A percentile compares a stretch with the other conserved stretches of the same genome.
Evolutionary conservation across 108 stramenopile genomes (phyloP).

Genomic region (Epithemia pelagica): DNA sequence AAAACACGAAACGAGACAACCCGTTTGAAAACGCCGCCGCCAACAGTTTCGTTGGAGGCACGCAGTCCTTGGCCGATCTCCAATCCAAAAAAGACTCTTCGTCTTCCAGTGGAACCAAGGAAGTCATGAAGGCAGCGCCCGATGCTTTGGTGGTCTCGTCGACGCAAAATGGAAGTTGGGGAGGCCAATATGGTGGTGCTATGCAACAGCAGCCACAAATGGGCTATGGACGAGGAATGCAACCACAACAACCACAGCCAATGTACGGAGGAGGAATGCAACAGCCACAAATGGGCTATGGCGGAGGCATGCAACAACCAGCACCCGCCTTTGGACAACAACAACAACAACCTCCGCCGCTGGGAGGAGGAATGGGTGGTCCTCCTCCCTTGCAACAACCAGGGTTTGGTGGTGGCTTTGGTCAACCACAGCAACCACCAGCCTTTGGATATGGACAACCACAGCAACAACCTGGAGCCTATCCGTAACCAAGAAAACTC

Average conservation of each 20-base stretch:
- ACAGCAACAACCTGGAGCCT: slow-evolving; percentile 3
- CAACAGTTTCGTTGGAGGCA: slow-evolving; percentile 21
- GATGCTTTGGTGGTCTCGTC: slow-evolving; percentile 55
- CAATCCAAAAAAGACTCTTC: slow-evolving; percentile 16
- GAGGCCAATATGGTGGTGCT: slow-evolving; percentile 29
- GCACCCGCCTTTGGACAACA: slow-evolving; percentile 27
- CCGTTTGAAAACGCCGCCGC: slow-evolving; percentile 36
- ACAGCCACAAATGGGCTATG: slow-evolving; percentile 1
- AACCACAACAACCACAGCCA: slow-evolving; percentile 28
- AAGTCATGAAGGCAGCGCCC: slow-evolving; percentile 45
- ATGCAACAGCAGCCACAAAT: slow-evolving; percentile 24
- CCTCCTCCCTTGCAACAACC: not conserved
- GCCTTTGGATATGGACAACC: not conserved
- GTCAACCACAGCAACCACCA: slow-evolving; percentile 2
- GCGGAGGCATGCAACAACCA: not conserved
- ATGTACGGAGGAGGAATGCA: slow-evolving; percentile 46
- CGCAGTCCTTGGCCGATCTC: slow-evolving; percentile 66
- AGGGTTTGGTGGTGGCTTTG: not conserved
- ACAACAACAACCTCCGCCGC: slow-evolving; percentile 16
- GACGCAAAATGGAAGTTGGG: slow-evolving; percentile 63
- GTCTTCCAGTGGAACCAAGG: slow-evolving; percentile 36
- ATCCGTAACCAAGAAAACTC: no score
- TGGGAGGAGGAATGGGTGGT: slow-evolving; percentile 9
- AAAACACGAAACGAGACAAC: slow-evolving; percentile 25
- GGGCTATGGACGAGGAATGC: slow-evolving; percentile 13